Base-by-base conservation (phyloP, 495 filamentous ascomycete genomes). In the Neurospora pannonica region DNA sequence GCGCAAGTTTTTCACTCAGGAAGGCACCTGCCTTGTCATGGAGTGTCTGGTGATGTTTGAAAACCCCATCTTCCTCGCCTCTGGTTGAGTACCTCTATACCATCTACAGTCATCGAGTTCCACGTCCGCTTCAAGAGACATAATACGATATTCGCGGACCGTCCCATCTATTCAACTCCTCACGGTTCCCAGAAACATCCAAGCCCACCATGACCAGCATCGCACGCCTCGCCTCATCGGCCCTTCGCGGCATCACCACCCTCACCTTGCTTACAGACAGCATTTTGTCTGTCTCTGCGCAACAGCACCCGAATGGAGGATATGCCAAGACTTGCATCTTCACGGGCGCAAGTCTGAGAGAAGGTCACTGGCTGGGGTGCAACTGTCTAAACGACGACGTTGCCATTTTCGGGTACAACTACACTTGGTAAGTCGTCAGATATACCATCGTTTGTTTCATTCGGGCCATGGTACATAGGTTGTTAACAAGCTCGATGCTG, bases 341-440 rank as follows among this genome's bases (percentile, higher is more conserved):
- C 39, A 34, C 38, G 2, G 76, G 76, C 24, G 72, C 71, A 8
- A 77, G 70, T 46, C 42, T 79, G 7, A 71, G 72, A 9, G 74
- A 48, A 8, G 54, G 31, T 15, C 77, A 77, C 74, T 79, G 74
- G 76, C 69, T 79, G 2, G 76, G 74, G 2, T 21, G 70, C 24
- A 75, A 70, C 54, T 79, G 77, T 42, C 71, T 70, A 48, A 77
- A 79, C 70, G 70, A 79, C 21, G 34, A 73, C 38, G 71, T 39
- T 28, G 70, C n/a, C 4, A 73, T 73, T 1, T 77, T 70, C 15
- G 72, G 76, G 0, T 79, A 73, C 76, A 79, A 76, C 54, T 77
- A 79, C 70, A 76, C 72, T n/a, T 77, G 76, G 77, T 77, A 73
- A 60, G 38, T 37, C 38, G 17, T 34, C 15, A 1, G 13, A 28